These are phyloP conservation scores for Fistulina hepatica DNA, from an alignment of 1,284 basidiomycete genomes.

Conservation along the genomic window DNA sequence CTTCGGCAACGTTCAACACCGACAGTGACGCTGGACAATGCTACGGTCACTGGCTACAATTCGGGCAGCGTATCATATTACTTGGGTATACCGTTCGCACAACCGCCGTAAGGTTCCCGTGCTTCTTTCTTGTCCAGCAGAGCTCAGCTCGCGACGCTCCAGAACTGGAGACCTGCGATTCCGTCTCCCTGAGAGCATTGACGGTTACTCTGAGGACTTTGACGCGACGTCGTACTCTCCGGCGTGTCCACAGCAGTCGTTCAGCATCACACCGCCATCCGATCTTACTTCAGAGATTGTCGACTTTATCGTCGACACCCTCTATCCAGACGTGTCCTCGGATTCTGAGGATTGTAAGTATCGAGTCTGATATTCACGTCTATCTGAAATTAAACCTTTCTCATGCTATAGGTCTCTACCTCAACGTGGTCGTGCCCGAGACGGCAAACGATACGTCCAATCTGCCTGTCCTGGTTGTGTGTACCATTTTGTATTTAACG, in stretches of 20 bases:
- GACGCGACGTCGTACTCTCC: constrained; percentile 34
- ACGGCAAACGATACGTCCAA: constrained; percentile 27
- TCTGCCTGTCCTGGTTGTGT: constrained; percentile 45
- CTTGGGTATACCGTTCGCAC: constrained; percentile 43
- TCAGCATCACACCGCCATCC: constrained; percentile 23
- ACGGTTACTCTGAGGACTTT: constrained; percentile 30
- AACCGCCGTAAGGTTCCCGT: constrained; percentile 29
- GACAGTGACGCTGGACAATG: constrained; percentile 29
- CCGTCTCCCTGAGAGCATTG: constrained; percentile 32
- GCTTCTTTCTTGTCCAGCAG: not conserved
- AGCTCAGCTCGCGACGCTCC: not conserved
- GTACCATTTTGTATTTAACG: too few relatives aligned
- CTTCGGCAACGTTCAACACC: constrained; percentile 19
- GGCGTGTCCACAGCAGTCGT: constrained; percentile 39
- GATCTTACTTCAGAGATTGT: constrained; percentile 25
- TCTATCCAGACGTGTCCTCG: constrained; percentile 24
- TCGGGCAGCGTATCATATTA: constrained; percentile 26
- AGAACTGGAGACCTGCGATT: constrained; percentile 39
- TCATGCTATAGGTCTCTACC: constrained; percentile 35
- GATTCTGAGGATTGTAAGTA: constrained; percentile 39
- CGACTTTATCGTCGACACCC: constrained; percentile 27
- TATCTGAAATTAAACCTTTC: not conserved
- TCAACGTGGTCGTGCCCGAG: constrained; percentile 45
- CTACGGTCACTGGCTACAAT: constrained; percentile 28
- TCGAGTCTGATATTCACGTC: not conserved